These are phyloP conservation scores for Coemansia sp. DNA, from an alignment of 192 early-diverging fungal species.

Conservation along the genomic window DNA sequence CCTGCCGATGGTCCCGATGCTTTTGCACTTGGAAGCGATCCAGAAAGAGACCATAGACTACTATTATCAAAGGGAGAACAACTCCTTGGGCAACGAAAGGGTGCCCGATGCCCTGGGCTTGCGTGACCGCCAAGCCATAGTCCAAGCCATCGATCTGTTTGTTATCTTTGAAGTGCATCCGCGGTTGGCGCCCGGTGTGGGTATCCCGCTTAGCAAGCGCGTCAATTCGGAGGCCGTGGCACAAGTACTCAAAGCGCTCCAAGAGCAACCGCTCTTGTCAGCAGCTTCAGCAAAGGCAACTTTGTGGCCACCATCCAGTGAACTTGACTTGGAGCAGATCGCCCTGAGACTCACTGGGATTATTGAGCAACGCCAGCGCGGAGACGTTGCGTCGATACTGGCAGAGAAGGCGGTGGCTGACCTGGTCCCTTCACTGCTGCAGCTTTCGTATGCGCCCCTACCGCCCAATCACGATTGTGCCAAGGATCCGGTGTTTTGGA, in stretches of 20 bases:
- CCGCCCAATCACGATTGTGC: conserved; percentile 10
- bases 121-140: conserved; percentile 39
- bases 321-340: conserved; percentile 6
- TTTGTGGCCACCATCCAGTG: not conserved
- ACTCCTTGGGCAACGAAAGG: not conserved
- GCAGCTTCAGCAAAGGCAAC: not conserved
- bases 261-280: conserved; percentile 20
- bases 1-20: conserved; percentile 17
- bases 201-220: conserved; percentile 43
- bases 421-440: conserved; percentile 67
- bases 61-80: not conserved
- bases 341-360: conserved; percentile 15
- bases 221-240: conserved; percentile 51
- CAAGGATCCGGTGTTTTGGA: not conserved
- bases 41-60: conserved; percentile 22
- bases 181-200: conserved; percentile 66
- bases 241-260: conserved; percentile 57
- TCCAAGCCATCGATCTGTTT: conserved; percentile 40
- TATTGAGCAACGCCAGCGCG: conserved; percentile 22
- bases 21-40: conserved; percentile 13
- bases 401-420: conserved; percentile 63
- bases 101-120: conserved; percentile 32
- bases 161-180: conserved; percentile 62
- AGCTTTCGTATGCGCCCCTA: conserved; percentile 68
- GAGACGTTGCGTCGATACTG: conserved; percentile 63